These are phyloP conservation scores for Aquilaria agallochum DNA, from an alignment of 441 rosid genomes.

Conservation along the genomic window DNA sequence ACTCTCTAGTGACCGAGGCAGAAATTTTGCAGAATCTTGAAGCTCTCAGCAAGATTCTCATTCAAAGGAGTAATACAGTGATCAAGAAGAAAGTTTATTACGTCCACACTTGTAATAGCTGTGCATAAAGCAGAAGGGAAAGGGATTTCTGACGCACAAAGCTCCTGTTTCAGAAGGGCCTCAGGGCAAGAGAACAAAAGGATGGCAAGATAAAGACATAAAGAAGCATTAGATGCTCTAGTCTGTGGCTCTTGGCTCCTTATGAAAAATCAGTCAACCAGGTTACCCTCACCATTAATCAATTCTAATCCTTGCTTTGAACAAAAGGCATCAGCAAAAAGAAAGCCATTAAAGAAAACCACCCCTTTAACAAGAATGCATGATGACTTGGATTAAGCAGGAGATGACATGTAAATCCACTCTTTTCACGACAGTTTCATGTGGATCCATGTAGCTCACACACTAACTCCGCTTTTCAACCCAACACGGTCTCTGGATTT, in stretches of 20 bases:
- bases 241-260: conserved; percentile 26
- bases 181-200: conserved; percentile 17
- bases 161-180: background rate
- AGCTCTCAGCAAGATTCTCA: no score
- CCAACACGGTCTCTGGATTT: conserved; percentile 8
- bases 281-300: conserved; percentile 9
- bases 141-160: background rate
- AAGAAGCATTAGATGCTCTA: conserved; percentile 40
- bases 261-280: conserved; percentile 28
- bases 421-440: conserved; percentile 14
- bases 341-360: conserved; percentile 4
- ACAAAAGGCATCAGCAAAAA: conserved; percentile 19
- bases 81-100: no score
- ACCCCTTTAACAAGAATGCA: conserved; percentile 8
- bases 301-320: conserved; percentile 10
- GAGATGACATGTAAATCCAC: conserved; percentile 22
- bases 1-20: no score
- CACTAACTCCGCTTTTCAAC: conserved; percentile 4
- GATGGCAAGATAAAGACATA: conserved; percentile 4
- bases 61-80: no score
- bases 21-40: no score
- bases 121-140: background rate
- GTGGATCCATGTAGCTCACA: conserved; percentile 1
- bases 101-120: no score
- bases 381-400: conserved; percentile 15